Evolutionary conservation across 129 eudicot species (phyloP).

Genomic region (Flaveria robusta): DNA sequence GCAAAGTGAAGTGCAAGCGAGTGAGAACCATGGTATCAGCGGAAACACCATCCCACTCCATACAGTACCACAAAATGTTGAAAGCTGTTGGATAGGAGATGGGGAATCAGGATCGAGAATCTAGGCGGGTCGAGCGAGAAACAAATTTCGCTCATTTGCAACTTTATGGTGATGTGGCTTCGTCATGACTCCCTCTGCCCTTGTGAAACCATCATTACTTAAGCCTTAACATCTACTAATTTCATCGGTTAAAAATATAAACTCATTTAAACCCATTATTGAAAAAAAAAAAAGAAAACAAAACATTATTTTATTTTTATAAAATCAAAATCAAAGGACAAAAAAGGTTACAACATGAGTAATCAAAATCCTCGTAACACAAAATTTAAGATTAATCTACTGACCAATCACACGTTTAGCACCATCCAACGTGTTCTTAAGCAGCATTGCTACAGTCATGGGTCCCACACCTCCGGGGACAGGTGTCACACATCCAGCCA

Average conservation of each 20-base stretch:
- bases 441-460: conserved; percentile 94
- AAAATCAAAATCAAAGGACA: conserved; percentile 24
- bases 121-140: too few species aligned
- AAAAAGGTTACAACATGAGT: conserved; percentile 13
- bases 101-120: too few species aligned
- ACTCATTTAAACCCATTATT: neutral
- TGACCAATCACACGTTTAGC: conserved; percentile 77
- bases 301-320: neutral
- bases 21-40: too few species aligned
- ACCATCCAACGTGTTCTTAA: conserved; percentile 89
- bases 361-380: neutral
- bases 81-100: too few species aligned
- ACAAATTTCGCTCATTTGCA: too few species aligned
- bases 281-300: neutral
- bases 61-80: too few species aligned
- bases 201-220: too few species aligned
- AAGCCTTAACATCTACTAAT: too few species aligned
- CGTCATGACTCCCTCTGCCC: too few species aligned
- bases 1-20: too few species aligned
- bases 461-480: conserved; percentile 99
- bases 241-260: neutral
- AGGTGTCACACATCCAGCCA: conserved; percentile 93
- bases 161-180: too few species aligned
- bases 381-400: conserved; percentile 20
- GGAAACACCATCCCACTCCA: too few species aligned